Base-by-base conservation (phyloP, 2,329 filamentous ascomycete genomes). In the Colletotrichum noveboracense region DNA sequence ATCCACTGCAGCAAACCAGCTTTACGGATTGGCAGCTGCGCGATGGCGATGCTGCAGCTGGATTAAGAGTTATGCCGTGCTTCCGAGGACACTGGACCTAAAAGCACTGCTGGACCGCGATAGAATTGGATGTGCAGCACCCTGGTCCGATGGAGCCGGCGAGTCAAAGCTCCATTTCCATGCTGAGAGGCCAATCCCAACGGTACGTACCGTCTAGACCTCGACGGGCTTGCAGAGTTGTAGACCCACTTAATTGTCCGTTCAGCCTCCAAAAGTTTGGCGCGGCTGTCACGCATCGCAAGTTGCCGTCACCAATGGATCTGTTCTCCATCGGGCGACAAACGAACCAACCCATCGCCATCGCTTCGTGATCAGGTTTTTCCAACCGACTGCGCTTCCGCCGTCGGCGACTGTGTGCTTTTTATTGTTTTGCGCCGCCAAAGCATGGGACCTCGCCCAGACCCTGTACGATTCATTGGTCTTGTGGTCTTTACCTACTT, bases 391-490 rank as follows among this genome's bases (percentile, higher is more conserved):
- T 62, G 36, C 26, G 7, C 62, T 21, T 30, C 38, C 67, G 68
- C 34, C 58, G 26, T 43, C 26, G 38, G 38, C 52, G 18, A 56
- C n/a, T 21, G 52, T 9, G 38, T 56, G 6, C 21, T 56, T 56
- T 56, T 24, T 56, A 7, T 32, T 13, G 43, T 58, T 62, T 70
- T 52, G 68, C 66, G 71, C 60, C 71, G 52, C 52, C 62, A 71
- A 78, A 76, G 66, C 26, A 73, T 66, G 70, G 64, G 55, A 76
- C 62, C 76, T 64, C 64, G 71, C 75, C 68, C 79, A 79, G 84
- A 86, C 80, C 85, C 85, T 13, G 85, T 84, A 80, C 82, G 81
- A 77, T 82, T 82, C 73, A 79, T 85, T 34, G 75, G 84, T 71
- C 79, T 81, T 74, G 79, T 84, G 78, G 79, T 80, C 62, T 78